Conservation (phyloP, 108 stramenopile species). For the Seminavis robusta region DNA sequence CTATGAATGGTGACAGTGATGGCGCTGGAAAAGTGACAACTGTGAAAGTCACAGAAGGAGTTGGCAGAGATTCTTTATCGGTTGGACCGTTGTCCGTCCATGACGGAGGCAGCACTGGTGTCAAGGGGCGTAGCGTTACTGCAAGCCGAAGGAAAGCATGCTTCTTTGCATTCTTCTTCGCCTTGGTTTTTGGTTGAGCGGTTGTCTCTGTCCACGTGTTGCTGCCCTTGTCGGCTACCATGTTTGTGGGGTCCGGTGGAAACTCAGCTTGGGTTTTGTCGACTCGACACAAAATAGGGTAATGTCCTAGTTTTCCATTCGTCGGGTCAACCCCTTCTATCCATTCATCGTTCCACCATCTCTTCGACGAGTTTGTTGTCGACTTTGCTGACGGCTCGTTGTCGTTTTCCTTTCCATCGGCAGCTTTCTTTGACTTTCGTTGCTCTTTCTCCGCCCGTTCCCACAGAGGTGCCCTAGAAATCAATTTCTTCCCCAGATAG, state of each 20-base stretch:
- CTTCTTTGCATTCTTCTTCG: conserved; percentile 9
- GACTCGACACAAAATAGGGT: conserved; percentile 54
- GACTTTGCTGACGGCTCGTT: background rate
- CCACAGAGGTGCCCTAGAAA: conserved; percentile 37
- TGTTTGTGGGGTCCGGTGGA: conserved; percentile 34
- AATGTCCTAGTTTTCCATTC: conserved; percentile 10
- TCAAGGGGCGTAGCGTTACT: conserved; percentile 33
- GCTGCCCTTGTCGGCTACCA: conserved; percentile 9
- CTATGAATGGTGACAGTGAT: conserved; percentile 25
- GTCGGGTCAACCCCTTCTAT: conserved; percentile 10
- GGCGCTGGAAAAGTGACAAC: conserved; percentile 37
- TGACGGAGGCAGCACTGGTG: conserved; percentile 23
- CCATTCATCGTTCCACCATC: conserved; percentile 48
- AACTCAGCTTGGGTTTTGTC: conserved; percentile 49
- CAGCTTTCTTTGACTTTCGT: conserved; percentile 3
- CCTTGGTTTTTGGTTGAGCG: background rate
- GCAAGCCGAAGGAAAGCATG: conserved; percentile 16
- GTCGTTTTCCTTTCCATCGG: background rate
- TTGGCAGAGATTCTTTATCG: background rate
- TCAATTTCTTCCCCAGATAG: conserved; percentile 20
- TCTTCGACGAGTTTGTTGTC: background rate
- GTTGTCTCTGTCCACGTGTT: background rate
- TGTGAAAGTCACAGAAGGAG: conserved; percentile 35
- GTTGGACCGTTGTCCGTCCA: background rate
- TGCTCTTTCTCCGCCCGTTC: conserved; percentile 17